Conservation (phyloP, 2,329 filamentous ascomycete genomes). For the Calonectria honghensis region DNA sequence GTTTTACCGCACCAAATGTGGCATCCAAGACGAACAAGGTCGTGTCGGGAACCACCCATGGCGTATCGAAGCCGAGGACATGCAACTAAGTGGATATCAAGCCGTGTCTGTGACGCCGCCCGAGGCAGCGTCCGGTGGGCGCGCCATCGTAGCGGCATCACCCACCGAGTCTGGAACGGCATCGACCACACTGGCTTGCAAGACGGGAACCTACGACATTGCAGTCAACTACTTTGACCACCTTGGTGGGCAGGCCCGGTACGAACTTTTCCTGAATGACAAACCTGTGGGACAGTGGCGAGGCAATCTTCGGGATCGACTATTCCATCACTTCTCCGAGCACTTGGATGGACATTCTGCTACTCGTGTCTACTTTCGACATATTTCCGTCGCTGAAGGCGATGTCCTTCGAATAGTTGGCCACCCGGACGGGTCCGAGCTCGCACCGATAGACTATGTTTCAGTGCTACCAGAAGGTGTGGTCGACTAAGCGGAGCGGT, state of each 20-base stretch:
- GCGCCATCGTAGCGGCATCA: not conserved
- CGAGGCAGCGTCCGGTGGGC: not conserved
- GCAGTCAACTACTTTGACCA: conserved; percentile 2
- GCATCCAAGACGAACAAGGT: not conserved
- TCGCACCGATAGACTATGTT: not conserved
- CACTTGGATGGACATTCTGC: not conserved
- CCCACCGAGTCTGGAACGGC: not conserved
- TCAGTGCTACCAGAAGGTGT: not conserved
- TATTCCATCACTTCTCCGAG: conserved; percentile 5
- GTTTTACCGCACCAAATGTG: conserved; percentile 2
- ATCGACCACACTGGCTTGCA: not conserved
- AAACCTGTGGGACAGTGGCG: not conserved
- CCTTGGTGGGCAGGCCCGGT: not conserved
- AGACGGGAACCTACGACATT: not conserved
- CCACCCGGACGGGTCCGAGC: not conserved
- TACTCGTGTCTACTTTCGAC: not conserved
- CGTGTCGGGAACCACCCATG: not conserved
- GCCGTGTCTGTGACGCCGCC: not conserved
- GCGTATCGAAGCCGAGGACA: not conserved
- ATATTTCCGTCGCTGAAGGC: not conserved
- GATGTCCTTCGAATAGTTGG: not conserved
- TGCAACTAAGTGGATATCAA: not conserved
- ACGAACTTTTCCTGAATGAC: not conserved
- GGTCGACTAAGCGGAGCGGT: not conserved
- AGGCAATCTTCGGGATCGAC: not conserved